A percentile compares a stretch with the other conserved stretches of the same genome.
Conservation (phyloP, 2,329 filamentous ascomycete genomes). For the Domatiomyces catenatus region DNA sequence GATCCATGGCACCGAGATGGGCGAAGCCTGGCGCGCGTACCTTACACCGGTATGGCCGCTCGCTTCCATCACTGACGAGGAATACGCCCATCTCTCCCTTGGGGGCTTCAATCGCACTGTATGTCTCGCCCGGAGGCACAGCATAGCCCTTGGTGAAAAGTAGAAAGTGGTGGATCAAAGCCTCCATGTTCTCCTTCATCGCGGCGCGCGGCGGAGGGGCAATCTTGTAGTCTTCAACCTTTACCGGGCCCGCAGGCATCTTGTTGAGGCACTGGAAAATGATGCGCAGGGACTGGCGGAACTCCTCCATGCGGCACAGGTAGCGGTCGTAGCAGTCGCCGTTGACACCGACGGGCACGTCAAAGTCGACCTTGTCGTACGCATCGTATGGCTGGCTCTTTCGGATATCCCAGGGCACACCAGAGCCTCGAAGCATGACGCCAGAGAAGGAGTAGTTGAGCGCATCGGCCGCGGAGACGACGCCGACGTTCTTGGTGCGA, state of each 20-base stretch:
- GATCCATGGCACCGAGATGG: slow-evolving; percentile 86
- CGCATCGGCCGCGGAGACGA: slow-evolving; percentile 82
- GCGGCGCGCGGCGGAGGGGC: slow-evolving; percentile 85
- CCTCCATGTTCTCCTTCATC: slow-evolving; percentile 99
- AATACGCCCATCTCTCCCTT: slow-evolving; percentile 99
- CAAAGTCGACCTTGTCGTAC: slow-evolving; percentile 95
- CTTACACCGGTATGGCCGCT: slow-evolving; percentile 94
- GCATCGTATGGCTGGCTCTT: slow-evolving; percentile 96
- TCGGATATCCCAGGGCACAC: slow-evolving; percentile 88
- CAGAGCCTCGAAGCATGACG: slow-evolving; percentile 94
- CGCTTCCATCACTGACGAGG: slow-evolving; percentile 86
- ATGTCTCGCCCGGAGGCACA: slow-evolving; percentile 93
- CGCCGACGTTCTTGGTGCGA: slow-evolving; percentile 77
- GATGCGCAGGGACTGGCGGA: slow-evolving; percentile 93
- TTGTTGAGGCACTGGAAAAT: slow-evolving; percentile 98
- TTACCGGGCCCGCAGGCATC: slow-evolving; percentile 87
- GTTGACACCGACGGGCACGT: slow-evolving; percentile 89
- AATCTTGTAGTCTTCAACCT: slow-evolving; percentile 98
- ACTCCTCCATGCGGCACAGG: slow-evolving; percentile 98
- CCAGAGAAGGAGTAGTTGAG: slow-evolving; percentile 93
- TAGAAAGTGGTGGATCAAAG: slow-evolving; percentile 96
- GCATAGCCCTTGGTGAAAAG: slow-evolving; percentile 97
- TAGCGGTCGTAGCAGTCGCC: slow-evolving; percentile 99
- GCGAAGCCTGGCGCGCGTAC: slow-evolving; percentile 94
- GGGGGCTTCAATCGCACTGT: slow-evolving; percentile 95